A percentile compares a stretch with the other conserved stretches of the same genome.
Conservation (phyloP, 441 rosid species). For the Rhodomyrtus psidioides region DNA sequence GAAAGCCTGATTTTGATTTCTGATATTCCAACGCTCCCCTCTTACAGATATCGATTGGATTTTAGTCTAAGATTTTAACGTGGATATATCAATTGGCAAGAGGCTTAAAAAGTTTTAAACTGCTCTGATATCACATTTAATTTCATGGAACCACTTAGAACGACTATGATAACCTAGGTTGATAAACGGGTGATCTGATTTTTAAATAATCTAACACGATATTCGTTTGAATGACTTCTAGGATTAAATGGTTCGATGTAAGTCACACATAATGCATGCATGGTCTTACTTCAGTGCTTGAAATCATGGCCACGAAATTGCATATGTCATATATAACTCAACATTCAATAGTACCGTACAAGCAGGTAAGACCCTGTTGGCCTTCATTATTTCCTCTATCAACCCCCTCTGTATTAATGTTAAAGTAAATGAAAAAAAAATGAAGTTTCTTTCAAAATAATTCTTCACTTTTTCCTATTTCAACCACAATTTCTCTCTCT, state of each 20-base stretch:
- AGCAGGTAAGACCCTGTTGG: neutral
- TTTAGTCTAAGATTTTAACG: neutral
- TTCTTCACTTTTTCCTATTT: neutral
- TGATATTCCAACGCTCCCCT: neutral
- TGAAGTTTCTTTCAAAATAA: neutral
- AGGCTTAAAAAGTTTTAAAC: neutral
- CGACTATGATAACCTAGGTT: neutral
- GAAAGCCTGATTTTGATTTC: neutral
- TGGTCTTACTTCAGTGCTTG: neutral
- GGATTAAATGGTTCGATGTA: neutral
- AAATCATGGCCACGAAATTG: neutral
- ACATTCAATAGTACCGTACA: neutral
- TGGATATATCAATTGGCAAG: neutral
- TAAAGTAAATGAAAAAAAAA: neutral
- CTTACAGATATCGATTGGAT: neutral
- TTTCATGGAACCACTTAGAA: neutral
- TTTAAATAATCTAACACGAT: neutral
- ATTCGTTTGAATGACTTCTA: neutral
- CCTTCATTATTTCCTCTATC: neutral
- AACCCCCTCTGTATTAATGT: neutral
- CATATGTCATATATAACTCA: neutral
- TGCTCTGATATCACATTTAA: neutral
- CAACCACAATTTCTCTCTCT: too few relatives aligned
- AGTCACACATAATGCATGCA: neutral
- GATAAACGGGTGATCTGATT: neutral